Conservation (phyloP, 768 basidiomycete species). For the Hirschioporus abietinus region DNA sequence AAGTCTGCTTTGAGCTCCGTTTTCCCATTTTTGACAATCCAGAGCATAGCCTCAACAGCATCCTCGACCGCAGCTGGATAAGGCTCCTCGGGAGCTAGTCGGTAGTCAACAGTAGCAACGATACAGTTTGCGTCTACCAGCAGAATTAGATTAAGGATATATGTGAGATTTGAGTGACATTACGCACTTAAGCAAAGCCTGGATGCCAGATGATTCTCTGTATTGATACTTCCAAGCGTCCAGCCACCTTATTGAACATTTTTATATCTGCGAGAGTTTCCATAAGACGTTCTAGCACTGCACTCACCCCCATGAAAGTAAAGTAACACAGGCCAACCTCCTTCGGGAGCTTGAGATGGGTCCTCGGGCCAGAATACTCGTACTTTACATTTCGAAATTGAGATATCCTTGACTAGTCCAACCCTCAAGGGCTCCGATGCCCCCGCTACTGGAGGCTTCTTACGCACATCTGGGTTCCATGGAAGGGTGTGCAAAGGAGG, state of each 20-base stretch:
- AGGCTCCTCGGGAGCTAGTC: slow-evolving; percentile 63
- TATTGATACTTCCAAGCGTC: slow-evolving; percentile 63
- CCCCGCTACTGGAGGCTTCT: slow-evolving; percentile 48
- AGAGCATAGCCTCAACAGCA: slow-evolving; percentile 59
- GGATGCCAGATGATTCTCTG: slow-evolving; percentile 57
- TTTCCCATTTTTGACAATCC: slow-evolving; percentile 49
- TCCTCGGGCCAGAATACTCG: slow-evolving; percentile 63
- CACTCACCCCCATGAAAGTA: slow-evolving; percentile 68
- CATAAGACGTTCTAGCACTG: not conserved
- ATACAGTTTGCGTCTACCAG: slow-evolving; percentile 52
- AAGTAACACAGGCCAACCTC: slow-evolving; percentile 68
- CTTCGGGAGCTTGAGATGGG: slow-evolving; percentile 29
- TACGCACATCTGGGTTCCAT: slow-evolving; percentile 57
- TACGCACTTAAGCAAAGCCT: slow-evolving; percentile 52
- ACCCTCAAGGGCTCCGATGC: slow-evolving; percentile 52
- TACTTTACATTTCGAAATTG: slow-evolving; percentile 46
- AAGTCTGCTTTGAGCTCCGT: slow-evolving; percentile 42
- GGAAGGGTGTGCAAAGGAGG: slow-evolving; percentile 50
- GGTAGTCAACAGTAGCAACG: slow-evolving; percentile 63
- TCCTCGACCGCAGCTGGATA: slow-evolving; percentile 72
- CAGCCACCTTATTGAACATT: slow-evolving; percentile 51
- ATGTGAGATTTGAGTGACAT: not conserved
- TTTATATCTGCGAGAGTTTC: not conserved
- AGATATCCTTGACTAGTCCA: slow-evolving; percentile 47
- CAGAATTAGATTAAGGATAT: not conserved